Base-by-base conservation (phyloP, 805 yeast genomes). In the Huiozyma sinensis region DNA sequence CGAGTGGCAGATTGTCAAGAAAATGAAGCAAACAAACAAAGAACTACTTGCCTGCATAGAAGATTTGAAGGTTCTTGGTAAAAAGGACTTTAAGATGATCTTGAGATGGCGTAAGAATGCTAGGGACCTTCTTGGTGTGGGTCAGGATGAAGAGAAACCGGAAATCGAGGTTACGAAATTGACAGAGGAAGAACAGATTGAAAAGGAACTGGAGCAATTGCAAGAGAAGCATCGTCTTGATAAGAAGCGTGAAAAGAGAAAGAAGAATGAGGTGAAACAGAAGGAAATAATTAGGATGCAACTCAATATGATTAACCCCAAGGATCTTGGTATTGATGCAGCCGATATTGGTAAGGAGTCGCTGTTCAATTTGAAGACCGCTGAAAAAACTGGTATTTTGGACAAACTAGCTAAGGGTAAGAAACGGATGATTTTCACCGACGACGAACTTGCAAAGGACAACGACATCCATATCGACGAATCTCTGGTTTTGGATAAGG, bases 291-390 rank as follows among this genome's bases (percentile, higher is more conserved):
- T 75, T 40, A 77, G 97, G 68, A 81, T 87, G 84, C 97, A 92
- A 67, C 81, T 92, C 90, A 86, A 85, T 63, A 89, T 92, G 95
- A 70, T 84, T 46, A 85, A 96, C 6, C 95, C 95, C 57, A 77
- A 75, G 68, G 95, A 88, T 57, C 79, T 92, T 50, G 97, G 97
- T 74, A 71, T 86, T 44, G 98, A 92, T 60, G 95, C 96, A 12
- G 90, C 86, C 12, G 75, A 75, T 43, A 70, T 77, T 47, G 95
- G 92, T 33, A 72, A 82, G 44, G 89, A 83, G 47, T 75, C 89
- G 1, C 68, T 87, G 46, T 92, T 92, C 69, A 86, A 81, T 57
- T 71, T 92, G 60, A 82, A 79, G 56, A 66, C 75, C n/a, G 96
- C 96, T 4, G 85, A 85, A 62, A 83, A 83, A 63, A 80, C 95